A percentile compares a stretch with the other conserved stretches of the same genome.
Conservation (phyloP, 2,329 filamentous ascomycete genomes). For the Arachnomyces sp. region DNA sequence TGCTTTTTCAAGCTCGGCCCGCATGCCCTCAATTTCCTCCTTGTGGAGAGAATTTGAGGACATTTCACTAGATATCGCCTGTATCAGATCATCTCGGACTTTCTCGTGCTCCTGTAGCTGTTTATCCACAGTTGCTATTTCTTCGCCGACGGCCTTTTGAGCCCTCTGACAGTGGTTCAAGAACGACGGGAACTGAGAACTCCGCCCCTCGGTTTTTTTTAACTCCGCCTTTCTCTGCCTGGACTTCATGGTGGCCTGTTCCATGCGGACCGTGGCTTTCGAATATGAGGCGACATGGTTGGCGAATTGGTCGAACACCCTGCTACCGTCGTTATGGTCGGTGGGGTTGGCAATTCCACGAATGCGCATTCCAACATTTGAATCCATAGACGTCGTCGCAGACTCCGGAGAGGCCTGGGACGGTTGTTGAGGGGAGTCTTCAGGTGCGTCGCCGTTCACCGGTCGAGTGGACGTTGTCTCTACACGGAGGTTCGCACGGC, state of each 20-base stretch:
- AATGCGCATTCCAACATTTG: too few relatives aligned
- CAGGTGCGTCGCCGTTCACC: too few relatives aligned
- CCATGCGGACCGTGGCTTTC: neutral
- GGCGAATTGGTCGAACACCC: conserved; percentile 1
- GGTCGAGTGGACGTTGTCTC: too few relatives aligned
- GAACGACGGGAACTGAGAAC: conserved; percentile 19
- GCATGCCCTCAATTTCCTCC: conserved; percentile 2
- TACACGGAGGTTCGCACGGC: too few relatives aligned
- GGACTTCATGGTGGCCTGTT: neutral
- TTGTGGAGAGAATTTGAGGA: conserved; percentile 3
- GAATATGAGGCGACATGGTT: neutral
- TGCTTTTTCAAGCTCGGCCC: too few relatives aligned
- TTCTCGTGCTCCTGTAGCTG: conserved; percentile 13
- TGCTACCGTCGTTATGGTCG: too few relatives aligned
- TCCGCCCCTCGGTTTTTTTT: conserved; percentile 14
- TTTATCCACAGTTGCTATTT: conserved; percentile 16
- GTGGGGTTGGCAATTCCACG: too few relatives aligned
- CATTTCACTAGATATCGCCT: conserved; percentile 2
- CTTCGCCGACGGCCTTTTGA: conserved; percentile 14
- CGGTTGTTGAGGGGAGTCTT: too few relatives aligned
- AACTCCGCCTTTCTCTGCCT: conserved; percentile 29
- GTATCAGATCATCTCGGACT: conserved; percentile 11
- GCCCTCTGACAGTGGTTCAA: conserved; percentile 15
- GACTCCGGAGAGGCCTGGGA: too few relatives aligned
- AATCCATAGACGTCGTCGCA: too few relatives aligned